phyloP scores from a whole-genome alignment of 495 filamentous ascomycete species.

The Penicillium fimorum region DNA sequence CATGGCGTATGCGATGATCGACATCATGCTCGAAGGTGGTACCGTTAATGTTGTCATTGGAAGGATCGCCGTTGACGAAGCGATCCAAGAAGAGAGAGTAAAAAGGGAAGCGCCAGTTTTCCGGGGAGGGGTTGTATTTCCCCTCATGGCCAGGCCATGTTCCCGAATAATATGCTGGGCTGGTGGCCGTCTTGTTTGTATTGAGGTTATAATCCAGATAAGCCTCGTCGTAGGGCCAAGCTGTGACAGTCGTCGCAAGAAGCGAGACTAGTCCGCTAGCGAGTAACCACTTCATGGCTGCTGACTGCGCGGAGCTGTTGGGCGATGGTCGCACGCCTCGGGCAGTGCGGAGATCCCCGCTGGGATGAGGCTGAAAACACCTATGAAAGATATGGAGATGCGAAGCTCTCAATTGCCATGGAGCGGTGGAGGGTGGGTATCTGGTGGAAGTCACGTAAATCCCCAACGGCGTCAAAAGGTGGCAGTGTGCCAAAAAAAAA shows the following conservation, averaged over 20 bases:
- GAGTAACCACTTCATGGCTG: conserved; percentile 36
- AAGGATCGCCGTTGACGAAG: conserved; percentile 69
- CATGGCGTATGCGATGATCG: conserved; percentile 65
- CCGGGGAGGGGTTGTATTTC: conserved; percentile 54
- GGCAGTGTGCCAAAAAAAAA: neutral
- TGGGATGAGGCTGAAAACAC: neutral
- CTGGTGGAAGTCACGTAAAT: neutral
- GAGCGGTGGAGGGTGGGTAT: neutral
- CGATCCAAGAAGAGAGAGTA: conserved; percentile 70
- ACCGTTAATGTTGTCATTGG: conserved; percentile 68
- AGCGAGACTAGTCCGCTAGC: conserved; percentile 34
- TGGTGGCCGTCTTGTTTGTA: conserved; percentile 53
- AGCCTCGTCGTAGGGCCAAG: conserved; percentile 55
- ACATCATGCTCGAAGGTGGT: conserved; percentile 68
- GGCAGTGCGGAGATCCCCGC: neutral
- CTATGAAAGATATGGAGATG: neutral
- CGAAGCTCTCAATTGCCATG: conserved; percentile 2
- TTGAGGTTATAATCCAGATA: conserved; percentile 62
- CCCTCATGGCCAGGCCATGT: conserved; percentile 50
- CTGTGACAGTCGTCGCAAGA: conserved; percentile 30
- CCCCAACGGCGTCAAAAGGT: neutral
- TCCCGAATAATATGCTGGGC: conserved; percentile 61
- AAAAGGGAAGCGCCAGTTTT: conserved; percentile 69
- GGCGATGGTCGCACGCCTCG: neutral
- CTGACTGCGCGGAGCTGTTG: neutral